Evolutionary conservation across 2,329 filamentous ascomycete species (phyloP).

Genomic region (Colletotrichum tofieldiae): DNA sequence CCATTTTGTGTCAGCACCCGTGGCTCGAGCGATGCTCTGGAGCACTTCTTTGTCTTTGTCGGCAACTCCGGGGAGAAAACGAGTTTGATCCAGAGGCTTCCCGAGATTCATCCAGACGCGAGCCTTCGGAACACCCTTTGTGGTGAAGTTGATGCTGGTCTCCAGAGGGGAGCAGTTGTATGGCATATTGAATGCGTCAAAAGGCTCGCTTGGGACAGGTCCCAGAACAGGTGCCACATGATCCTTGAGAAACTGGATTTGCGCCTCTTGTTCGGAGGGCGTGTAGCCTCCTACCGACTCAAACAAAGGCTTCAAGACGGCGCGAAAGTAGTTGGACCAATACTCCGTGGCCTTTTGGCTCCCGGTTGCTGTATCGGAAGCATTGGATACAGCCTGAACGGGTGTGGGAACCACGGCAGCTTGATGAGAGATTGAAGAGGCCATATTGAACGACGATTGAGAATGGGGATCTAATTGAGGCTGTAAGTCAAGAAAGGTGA

Average conservation of each 20-base stretch:
- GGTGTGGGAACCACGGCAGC: too few relatives aligned
- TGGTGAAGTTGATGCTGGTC: constrained; percentile 5
- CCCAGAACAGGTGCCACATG: not conserved
- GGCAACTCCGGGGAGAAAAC: not conserved
- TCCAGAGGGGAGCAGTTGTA: not conserved
- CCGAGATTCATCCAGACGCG: constrained; percentile 5
- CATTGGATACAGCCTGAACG: too few relatives aligned
- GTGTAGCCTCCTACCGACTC: not conserved
- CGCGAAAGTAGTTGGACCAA: not conserved
- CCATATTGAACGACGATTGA: too few relatives aligned
- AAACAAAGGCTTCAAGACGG: not conserved
- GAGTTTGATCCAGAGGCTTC: constrained; percentile 3
- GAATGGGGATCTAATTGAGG: too few relatives aligned
- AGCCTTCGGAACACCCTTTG: not conserved
- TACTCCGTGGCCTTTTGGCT: not conserved
- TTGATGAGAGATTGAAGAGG: too few relatives aligned
- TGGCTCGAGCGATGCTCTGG: not conserved
- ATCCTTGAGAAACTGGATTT: not conserved
- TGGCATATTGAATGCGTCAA: not conserved
- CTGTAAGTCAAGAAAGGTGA: too few relatives aligned
- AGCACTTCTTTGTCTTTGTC: not conserved
- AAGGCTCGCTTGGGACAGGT: not conserved
- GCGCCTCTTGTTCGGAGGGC: not conserved
- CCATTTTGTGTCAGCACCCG: not conserved
- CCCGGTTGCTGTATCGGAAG: too few relatives aligned